phyloP scores from a whole-genome alignment of 116 monocot species.

The Zostera marina region DNA sequence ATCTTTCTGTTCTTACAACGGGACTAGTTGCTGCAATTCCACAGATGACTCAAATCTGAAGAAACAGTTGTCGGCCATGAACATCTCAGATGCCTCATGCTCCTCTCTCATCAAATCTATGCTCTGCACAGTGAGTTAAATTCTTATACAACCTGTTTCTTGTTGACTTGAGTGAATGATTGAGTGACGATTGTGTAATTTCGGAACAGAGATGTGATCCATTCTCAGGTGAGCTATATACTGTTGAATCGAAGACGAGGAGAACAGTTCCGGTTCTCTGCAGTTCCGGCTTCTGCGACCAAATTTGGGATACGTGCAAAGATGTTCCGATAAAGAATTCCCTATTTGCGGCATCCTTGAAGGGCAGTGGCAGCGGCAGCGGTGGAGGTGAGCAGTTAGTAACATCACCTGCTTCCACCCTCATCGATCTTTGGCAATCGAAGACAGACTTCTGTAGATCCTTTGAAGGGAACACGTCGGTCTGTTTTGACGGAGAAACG shows the following conservation, averaged over 20 bases:
- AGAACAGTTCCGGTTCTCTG: conserved; percentile 60
- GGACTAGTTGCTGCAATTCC: conserved; percentile 63
- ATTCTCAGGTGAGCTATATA: conserved; percentile 52
- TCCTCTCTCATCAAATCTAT: conserved; percentile 42
- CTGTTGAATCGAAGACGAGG: conserved; percentile 18
- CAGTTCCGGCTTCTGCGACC: conserved; percentile 44
- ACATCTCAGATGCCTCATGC: conserved; percentile 41
- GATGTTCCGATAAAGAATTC: conserved; percentile 51
- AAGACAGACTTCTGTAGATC: conserved; percentile 55
- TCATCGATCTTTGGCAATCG: conserved; percentile 62
- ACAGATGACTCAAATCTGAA: conserved; percentile 35
- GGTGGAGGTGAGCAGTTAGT: conserved; percentile 14
- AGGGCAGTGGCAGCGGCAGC: conserved; percentile 14
- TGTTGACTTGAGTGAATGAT: not conserved
- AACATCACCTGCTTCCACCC: conserved; percentile 28
- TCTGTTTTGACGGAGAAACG: conserved; percentile 64
- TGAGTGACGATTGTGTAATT: not conserved
- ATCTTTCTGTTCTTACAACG: conserved; percentile 54
- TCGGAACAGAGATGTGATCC: conserved; percentile 98
- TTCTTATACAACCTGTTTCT: not conserved
- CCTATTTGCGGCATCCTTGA: conserved; percentile 45
- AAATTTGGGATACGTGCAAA: conserved; percentile 73
- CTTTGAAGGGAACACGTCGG: conserved; percentile 37
- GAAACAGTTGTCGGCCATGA: conserved; percentile 43
- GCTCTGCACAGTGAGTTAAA: conserved; percentile 50